Percentiles rank a stretch among this genome's conserved stretches.
phyloP scores from a whole-genome alignment of 495 filamentous ascomycete species.

The Elasticomyces elasticus region DNA sequence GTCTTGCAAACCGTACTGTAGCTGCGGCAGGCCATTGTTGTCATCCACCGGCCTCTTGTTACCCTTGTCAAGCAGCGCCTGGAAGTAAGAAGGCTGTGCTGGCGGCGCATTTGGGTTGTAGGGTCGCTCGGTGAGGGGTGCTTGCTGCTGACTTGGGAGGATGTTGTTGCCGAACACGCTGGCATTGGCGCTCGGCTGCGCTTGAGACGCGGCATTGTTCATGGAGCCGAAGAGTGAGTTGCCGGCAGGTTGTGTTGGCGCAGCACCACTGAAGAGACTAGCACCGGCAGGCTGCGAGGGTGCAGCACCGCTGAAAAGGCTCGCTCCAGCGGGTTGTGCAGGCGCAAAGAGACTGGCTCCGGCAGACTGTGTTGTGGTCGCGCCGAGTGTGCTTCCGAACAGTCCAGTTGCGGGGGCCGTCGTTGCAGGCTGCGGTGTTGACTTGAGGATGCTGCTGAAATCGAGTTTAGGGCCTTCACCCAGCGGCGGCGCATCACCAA shows the following conservation, averaged over 20 bases:
- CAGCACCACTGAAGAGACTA: not conserved
- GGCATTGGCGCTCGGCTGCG: not conserved
- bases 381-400: conserved; percentile 6
- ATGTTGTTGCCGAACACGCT: conserved; percentile 12
- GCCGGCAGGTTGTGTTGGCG: not conserved
- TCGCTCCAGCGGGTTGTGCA: not conserved
- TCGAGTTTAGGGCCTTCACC: not conserved
- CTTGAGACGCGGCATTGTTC: not conserved
- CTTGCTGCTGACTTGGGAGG: not conserved
- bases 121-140: conserved; percentile 1
- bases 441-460: not conserved
- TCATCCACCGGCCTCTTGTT: conserved; percentile 44
- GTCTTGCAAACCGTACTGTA: conserved; percentile 80
- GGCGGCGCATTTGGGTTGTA: conserved; percentile 9
- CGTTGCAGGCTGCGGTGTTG: not conserved
- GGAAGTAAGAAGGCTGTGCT: conserved; percentile 59
- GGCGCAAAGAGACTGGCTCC: no score
- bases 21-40: conserved; percentile 47
- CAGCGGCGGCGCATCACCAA: not conserved
- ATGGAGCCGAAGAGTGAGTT: conserved; percentile 2
- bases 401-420: not conserved
- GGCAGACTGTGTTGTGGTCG: not conserved
- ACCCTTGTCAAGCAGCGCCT: conserved; percentile 72
- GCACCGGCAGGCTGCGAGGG: not conserved
- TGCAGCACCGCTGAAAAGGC: not conserved